These are phyloP conservation scores for Phialophora macrospora DNA, from an alignment of 2,329 filamentous ascomycete species.

Conservation along the genomic window DNA sequence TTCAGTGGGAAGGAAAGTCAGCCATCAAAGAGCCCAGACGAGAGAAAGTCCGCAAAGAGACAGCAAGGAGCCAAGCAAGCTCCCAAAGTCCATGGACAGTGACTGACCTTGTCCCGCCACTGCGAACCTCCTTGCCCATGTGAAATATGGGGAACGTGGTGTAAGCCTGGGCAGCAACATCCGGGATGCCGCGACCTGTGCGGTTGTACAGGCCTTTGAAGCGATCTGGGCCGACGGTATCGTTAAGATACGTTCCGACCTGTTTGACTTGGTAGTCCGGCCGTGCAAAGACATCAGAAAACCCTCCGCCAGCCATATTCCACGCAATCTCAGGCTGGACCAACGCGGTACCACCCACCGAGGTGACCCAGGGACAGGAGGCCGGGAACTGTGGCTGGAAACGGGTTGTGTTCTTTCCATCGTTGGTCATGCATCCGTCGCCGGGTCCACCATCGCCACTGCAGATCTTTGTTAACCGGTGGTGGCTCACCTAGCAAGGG, in stretches of 20 bases:
- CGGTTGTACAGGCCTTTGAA: slow-evolving; percentile 52
- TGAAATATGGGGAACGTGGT: slow-evolving; percentile 49
- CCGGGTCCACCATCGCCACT: slow-evolving; percentile 64
- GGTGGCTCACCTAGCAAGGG: too few relatives aligned
- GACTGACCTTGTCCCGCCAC: slow-evolving; percentile 17
- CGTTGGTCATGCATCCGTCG: slow-evolving; percentile 61
- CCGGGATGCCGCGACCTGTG: slow-evolving; percentile 17
- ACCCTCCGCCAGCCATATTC: slow-evolving; percentile 50
- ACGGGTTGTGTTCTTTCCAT: slow-evolving; percentile 60
- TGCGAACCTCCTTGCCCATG: slow-evolving; percentile 40
- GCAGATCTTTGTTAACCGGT: slow-evolving; percentile 5
- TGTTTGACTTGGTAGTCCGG: slow-evolving; percentile 55
- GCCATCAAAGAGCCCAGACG: too few relatives aligned
- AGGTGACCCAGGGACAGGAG: slow-evolving; percentile 70
- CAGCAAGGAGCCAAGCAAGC: neutral
- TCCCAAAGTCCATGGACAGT: neutral
- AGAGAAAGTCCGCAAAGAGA: neutral
- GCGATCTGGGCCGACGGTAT: slow-evolving; percentile 43
- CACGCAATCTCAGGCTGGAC: slow-evolving; percentile 55
- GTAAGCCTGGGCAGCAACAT: slow-evolving; percentile 49
- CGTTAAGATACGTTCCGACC: slow-evolving; percentile 53
- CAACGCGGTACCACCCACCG: slow-evolving; percentile 64
- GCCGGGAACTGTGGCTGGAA: slow-evolving; percentile 68
- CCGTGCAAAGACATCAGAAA: slow-evolving; percentile 56
- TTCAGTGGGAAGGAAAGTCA: neutral